phyloP scores from a whole-genome alignment of 1,139 yeast genomes.

The Sugiyamaella paludigena region DNA sequence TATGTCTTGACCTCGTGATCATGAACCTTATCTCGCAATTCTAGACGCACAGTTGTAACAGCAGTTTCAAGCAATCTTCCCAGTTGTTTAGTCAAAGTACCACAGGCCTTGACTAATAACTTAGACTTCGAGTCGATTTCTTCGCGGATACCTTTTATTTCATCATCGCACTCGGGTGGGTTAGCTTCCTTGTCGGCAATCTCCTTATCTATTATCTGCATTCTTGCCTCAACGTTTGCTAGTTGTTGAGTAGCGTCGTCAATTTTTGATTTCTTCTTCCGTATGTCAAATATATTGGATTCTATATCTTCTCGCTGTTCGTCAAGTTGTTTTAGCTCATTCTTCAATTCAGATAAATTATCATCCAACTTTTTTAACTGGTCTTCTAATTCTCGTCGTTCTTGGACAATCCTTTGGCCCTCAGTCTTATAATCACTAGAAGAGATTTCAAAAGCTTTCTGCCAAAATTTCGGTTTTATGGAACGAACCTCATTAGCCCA shows the following conservation, averaged over 20 bases:
- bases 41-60: not conserved
- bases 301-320: not conserved
- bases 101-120: conserved; percentile 21
- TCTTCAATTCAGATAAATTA: conserved; percentile 6
- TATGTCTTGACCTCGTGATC: conserved; percentile 2
- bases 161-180: conserved; percentile 7
- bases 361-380: not conserved
- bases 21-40: not conserved
- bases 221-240: too few species aligned
- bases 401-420: not conserved
- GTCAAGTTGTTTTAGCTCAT: not conserved
- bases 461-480: conserved; percentile 2
- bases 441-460: not conserved
- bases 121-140: conserved; percentile 15
- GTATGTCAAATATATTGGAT: not conserved
- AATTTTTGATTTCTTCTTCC: not conserved
- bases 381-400: not conserved
- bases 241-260: not conserved
- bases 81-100: conserved; percentile 21
- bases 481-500: not conserved
- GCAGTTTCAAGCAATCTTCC: conserved; percentile 15
- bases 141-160: conserved; percentile 6
- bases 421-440: not conserved
- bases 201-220: too few species aligned
- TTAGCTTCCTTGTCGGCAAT: conserved; percentile 3